These are phyloP conservation scores for Tricladium varicosporioides DNA, from an alignment of 2,329 filamentous ascomycete genomes.

Conservation along the genomic window DNA sequence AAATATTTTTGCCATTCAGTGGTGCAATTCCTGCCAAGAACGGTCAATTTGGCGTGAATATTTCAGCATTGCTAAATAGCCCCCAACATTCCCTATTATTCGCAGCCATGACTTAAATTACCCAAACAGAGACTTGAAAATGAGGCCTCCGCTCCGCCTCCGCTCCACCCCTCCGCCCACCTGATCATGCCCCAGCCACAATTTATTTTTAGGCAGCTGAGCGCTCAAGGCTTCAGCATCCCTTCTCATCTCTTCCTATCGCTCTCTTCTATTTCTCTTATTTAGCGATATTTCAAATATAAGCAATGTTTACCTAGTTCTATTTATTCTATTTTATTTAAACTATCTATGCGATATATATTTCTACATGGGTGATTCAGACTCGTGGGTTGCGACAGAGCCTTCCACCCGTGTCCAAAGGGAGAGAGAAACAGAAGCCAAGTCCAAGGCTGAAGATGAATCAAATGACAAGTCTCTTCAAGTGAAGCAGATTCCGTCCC, in stretches of 20 bases:
- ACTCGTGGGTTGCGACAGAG: conserved; percentile 18
- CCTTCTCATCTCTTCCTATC: no score
- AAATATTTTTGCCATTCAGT: background rate
- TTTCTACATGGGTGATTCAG: conserved; percentile 11
- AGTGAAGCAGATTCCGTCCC: background rate
- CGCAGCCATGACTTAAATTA: no score
- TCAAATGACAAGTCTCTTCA: background rate
- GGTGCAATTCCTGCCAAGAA: background rate
- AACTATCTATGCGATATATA: background rate
- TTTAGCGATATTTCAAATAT: background rate
- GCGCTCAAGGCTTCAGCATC: background rate
- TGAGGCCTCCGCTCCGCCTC: no score
- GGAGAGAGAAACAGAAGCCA: conserved; percentile 9
- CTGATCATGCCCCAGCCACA: background rate
- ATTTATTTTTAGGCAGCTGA: background rate
- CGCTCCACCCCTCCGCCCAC: no score
- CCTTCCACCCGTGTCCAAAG: conserved; percentile 13
- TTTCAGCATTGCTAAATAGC: no score
- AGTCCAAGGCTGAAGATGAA: background rate
- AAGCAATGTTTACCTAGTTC: background rate
- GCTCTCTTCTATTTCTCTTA: background rate
- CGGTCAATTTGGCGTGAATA: no score
- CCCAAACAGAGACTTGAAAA: no score
- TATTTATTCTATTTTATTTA: background rate
- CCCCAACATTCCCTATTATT: no score